Conservation (phyloP, 805 yeast genomes). For the Myxozyma lipomycoides region DNA sequence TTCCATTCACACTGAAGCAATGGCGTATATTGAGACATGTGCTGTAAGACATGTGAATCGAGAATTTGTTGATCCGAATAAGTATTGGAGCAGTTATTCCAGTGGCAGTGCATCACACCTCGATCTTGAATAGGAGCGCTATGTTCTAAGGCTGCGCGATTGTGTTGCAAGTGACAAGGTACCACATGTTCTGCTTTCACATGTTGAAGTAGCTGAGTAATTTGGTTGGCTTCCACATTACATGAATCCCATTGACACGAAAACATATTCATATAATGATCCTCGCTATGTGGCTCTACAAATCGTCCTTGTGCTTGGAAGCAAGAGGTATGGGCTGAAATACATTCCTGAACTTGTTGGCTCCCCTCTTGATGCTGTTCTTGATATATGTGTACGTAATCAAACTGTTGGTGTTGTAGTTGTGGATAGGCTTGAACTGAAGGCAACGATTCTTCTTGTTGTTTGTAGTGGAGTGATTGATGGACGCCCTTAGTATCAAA, state of each 20-base stretch:
- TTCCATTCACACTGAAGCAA: slow-evolving; percentile 66
- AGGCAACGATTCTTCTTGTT: too few relatives aligned
- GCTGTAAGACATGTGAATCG: slow-evolving; percentile 23
- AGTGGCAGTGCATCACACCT: slow-evolving; percentile 23
- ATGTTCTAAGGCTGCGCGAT: neutral
- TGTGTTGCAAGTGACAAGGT: slow-evolving; percentile 3
- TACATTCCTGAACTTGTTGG: too few relatives aligned
- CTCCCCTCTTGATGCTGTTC: slow-evolving; percentile 11
- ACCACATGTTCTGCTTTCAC: slow-evolving; percentile 30
- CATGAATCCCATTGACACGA: slow-evolving; percentile 43
- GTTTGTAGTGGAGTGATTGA: too few relatives aligned
- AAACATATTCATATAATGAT: neutral
- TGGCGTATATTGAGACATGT: slow-evolving; percentile 4
- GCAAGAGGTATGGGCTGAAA: too few relatives aligned
- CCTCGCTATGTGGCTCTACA: neutral
- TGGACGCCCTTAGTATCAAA: neutral
- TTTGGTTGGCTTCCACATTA: slow-evolving; percentile 33
- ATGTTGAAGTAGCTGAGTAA: slow-evolving; percentile 33
- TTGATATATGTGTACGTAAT: slow-evolving; percentile 4
- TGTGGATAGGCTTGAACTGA: neutral
- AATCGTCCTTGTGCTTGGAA: neutral
- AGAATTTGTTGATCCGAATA: slow-evolving; percentile 8
- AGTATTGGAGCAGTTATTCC: slow-evolving; percentile 27
- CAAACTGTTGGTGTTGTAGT: slow-evolving; percentile 3
- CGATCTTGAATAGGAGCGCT: neutral